Evolutionary conservation across 495 filamentous ascomycete species (phyloP), one percentile per base, ranked within the genome.

Genomic region (Hyaloscypha variabilis): DNA sequence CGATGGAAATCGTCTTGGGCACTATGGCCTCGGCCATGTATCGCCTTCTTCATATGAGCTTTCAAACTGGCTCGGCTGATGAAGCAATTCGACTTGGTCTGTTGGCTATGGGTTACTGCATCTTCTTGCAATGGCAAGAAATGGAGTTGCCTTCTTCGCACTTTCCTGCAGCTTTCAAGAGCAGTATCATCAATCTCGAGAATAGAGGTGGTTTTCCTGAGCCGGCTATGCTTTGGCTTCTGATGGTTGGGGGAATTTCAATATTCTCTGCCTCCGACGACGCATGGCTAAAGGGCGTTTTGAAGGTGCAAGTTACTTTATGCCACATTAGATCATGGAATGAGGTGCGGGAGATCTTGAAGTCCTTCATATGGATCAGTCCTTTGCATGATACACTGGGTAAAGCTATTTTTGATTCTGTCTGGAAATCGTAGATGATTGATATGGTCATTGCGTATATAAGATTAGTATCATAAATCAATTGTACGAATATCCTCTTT

Each of bases 341-440:
- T 5, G 28, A 34, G 25, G 19, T 59, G 26, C 29, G 26, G 55
- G 23, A 34, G 5, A 30, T 58, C 21, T 13, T 58, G 24, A 58
- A 58, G 17, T 58, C 55, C 11, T 58, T 58, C 55, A 28, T 58
- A 13, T 58, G 55, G 55, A 58, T 58, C 31, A 23, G 55, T 31
- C 13, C 23, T 10, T 26, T 58, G 28, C 11, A 58, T 34, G 26
- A 58, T 58, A 21, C 11, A 26, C 24, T 13, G 21, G 55, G 55
- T 6, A 58, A 58, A 26, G 28, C 10, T 8, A 26, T 58, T 58
- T 58, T 58, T 58, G 55, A 58, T 30, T 58, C 55, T 31, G 26
- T 58, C 8, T 54, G 10, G 8, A 54, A 8, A 8, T 14, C 51
- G 21, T 54, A 54, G 51, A n/a, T n/a, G n/a, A n/a, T n/a, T n/a